Conservation (phyloP, 78 protist species). For the Dictyostelium brefeldianum region DNA sequence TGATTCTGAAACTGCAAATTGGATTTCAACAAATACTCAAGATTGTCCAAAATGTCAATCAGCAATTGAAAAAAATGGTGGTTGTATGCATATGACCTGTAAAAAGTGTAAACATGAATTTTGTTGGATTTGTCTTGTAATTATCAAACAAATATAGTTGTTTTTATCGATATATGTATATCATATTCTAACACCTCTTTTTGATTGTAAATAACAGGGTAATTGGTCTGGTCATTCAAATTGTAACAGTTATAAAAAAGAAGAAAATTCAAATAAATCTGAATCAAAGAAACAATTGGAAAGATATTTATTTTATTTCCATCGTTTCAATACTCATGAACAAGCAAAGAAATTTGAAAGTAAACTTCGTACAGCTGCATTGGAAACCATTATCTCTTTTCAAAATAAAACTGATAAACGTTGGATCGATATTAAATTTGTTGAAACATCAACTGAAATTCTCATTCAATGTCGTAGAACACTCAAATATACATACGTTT, state of each 20-base stretch:
- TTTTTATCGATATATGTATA: no score
- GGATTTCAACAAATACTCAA: slow-evolving; percentile 73
- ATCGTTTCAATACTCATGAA: slow-evolving; percentile 68
- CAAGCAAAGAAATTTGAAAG: slow-evolving; percentile 73
- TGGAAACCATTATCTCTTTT: slow-evolving; percentile 27
- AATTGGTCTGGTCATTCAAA: slow-evolving; percentile 46
- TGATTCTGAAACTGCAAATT: slow-evolving; percentile 82
- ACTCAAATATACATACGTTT: slow-evolving; percentile 78
- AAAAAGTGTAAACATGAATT: slow-evolving; percentile 54
- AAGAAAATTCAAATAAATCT: slow-evolving; percentile 45
- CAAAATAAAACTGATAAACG: slow-evolving; percentile 69
- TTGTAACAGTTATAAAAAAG: slow-evolving; percentile 39
- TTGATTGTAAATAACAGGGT: neutral
- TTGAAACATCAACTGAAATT: slow-evolving; percentile 36
- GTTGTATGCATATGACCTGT: slow-evolving; percentile 35
- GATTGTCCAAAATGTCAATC: slow-evolving; percentile 84
- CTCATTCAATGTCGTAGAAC: slow-evolving; percentile 73
- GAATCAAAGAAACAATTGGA: slow-evolving; percentile 57
- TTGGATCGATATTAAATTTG: slow-evolving; percentile 68
- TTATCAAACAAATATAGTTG: no score
- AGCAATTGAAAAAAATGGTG: slow-evolving; percentile 82
- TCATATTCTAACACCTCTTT: no score
- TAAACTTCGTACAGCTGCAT: slow-evolving; percentile 21
- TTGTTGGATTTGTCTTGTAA: slow-evolving; percentile 67
- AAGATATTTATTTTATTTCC: slow-evolving; percentile 73